Conservation (phyloP, 805 yeast species). For the Yamadazyma sp. region DNA sequence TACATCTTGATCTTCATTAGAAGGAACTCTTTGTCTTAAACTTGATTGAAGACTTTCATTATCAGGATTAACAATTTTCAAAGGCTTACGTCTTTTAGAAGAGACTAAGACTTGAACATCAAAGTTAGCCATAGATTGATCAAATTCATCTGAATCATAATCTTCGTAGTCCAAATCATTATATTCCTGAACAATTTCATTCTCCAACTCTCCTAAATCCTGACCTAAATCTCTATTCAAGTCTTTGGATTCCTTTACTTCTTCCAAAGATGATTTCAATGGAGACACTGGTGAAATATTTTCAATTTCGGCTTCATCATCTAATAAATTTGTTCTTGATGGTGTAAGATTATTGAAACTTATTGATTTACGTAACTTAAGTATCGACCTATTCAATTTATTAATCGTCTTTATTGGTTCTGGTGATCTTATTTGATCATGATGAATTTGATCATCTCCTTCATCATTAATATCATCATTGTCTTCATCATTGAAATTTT, state of each 20-base stretch:
- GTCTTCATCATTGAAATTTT: slow-evolving; percentile 5
- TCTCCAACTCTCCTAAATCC: background rate
- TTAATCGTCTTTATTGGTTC: slow-evolving; percentile 12
- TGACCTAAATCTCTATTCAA: too few relatives aligned
- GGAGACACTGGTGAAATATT: background rate
- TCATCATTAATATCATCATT: background rate
- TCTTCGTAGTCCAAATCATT: slow-evolving; percentile 11
- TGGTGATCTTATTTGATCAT: slow-evolving; percentile 5
- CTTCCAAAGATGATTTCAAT: background rate
- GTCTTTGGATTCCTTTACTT: background rate
- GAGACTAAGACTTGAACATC: slow-evolving; percentile 75
- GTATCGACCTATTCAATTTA: slow-evolving; percentile 14
- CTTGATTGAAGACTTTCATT: slow-evolving; percentile 4
- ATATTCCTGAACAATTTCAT: background rate
- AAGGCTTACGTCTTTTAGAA: slow-evolving; percentile 56
- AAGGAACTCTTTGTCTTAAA: slow-evolving; percentile 12
- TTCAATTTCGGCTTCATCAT: slow-evolving; percentile 13
- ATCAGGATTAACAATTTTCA: slow-evolving; percentile 63
- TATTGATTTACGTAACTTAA: slow-evolving; percentile 13
- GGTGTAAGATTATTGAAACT: slow-evolving; percentile 14
- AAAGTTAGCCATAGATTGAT: slow-evolving; percentile 8
- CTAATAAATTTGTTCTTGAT: slow-evolving; percentile 7
- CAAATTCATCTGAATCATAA: slow-evolving; percentile 8
- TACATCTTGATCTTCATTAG: slow-evolving; percentile 6
- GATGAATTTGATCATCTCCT: background rate